Evolutionary conservation across 2,329 filamentous ascomycete genomes (phyloP).

Genomic region (Sarocladiaceae sp.): DNA sequence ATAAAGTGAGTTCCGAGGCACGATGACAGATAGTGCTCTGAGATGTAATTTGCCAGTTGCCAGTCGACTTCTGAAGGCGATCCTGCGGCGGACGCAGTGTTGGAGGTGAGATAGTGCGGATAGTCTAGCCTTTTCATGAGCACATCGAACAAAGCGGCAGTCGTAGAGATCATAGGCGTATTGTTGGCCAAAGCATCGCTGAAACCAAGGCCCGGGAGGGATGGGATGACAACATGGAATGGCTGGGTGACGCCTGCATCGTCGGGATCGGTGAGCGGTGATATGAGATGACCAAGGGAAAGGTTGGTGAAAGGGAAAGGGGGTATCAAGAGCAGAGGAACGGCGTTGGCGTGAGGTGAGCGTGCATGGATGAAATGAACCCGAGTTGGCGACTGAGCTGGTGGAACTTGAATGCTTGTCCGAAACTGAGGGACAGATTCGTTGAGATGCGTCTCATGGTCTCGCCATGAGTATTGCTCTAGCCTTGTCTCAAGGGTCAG

Average conservation of each 20-base stretch:
- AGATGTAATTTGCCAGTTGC: conserved; percentile 41
- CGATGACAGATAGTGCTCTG: conserved; percentile 37
- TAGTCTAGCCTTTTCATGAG: conserved; percentile 59
- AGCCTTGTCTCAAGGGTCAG: conserved; percentile 40
- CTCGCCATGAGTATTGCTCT: conserved; percentile 59
- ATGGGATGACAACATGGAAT: conserved; percentile 62
- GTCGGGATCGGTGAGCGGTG: conserved; percentile 47
- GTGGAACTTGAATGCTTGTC: conserved; percentile 41
- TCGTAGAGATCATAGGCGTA: conserved; percentile 41
- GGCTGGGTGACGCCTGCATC: conserved; percentile 38
- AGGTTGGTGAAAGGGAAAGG: conserved; percentile 61
- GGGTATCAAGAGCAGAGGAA: conserved; percentile 59
- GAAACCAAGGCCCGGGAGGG: conserved; percentile 60
- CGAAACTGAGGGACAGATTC: conserved; percentile 56
- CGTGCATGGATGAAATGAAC: conserved; percentile 60
- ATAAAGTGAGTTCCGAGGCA: conserved; percentile 57
- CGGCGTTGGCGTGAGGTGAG: conserved; percentile 45
- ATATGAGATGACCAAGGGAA: conserved; percentile 49
- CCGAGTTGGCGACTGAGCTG: conserved; percentile 37
- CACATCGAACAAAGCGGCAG: conserved; percentile 48
- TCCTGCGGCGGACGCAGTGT: conserved; percentile 39
- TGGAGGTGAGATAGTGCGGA: conserved; percentile 49
- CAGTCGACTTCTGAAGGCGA: conserved; percentile 46
- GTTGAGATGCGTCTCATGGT: conserved; percentile 53
- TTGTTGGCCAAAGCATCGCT: conserved; percentile 53